phyloP scores from a whole-genome alignment of 2,329 filamentous ascomycete genomes.

The Colletotrichum plurivorum region DNA sequence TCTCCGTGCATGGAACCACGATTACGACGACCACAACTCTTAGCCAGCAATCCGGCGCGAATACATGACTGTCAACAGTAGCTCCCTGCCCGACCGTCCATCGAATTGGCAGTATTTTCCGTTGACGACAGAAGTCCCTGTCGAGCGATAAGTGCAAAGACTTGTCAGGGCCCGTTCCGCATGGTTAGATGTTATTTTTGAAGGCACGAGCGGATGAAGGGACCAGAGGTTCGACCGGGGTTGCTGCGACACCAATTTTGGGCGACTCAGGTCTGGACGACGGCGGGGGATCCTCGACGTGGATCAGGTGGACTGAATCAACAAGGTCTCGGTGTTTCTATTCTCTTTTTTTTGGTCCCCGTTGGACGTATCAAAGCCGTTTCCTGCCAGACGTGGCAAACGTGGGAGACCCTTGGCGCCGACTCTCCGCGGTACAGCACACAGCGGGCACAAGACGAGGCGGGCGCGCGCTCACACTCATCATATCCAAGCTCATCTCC shows the following conservation, averaged over 20 bases:
- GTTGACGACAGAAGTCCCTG: constrained; percentile 1
- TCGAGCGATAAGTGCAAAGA: neutral
- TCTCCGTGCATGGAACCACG: constrained; percentile 7
- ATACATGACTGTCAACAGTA: constrained; percentile 13
- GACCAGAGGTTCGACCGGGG: constrained; percentile 36
- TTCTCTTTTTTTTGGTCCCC: constrained; percentile 15
- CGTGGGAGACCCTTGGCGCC: constrained; percentile 21
- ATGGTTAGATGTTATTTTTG: constrained; percentile 34
- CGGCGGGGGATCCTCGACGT: constrained; percentile 20
- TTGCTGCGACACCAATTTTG: constrained; percentile 22
- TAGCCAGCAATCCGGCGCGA: neutral
- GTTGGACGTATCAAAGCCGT: constrained; percentile 29
- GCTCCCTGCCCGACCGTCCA: constrained; percentile 21
- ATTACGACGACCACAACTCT: neutral
- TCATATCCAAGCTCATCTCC: neutral
- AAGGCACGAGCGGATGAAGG: constrained; percentile 32
- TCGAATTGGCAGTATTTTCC: constrained; percentile 4
- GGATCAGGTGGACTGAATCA: constrained; percentile 19
- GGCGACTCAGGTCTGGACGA: constrained; percentile 4
- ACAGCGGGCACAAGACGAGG: neutral
- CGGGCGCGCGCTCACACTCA: neutral
- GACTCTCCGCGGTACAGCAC: constrained; percentile 20
- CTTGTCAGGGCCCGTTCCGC: constrained; percentile 32
- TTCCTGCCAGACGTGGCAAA: constrained; percentile 34
- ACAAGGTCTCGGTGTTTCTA: constrained; percentile 18